Percentiles rank a stretch among this genome's conserved stretches.
These are phyloP conservation scores for Neurospora crassa DNA, from an alignment of 2,329 filamentous ascomycete species.

Conservation along the genomic window DNA sequence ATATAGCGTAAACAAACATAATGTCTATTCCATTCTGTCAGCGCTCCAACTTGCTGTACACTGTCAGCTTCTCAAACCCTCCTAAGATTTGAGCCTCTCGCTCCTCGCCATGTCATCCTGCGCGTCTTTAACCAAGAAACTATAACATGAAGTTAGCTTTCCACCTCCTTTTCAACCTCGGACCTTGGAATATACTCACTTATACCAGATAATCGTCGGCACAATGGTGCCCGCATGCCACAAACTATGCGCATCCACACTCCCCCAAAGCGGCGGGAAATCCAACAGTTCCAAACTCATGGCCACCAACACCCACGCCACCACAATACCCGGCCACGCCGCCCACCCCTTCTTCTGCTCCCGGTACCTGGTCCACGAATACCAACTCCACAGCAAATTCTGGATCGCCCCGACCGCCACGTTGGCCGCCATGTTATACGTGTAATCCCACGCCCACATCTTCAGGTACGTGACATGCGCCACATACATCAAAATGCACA, in stretches of 20 bases:
- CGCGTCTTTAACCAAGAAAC: conserved; percentile 79
- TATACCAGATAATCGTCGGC: conserved; percentile 87
- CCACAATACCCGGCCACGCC: conserved; percentile 80
- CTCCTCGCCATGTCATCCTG: conserved; percentile 66
- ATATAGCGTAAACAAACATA: not conserved
- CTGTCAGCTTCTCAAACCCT: not conserved
- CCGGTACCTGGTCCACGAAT: conserved; percentile 66
- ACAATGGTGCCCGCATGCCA: conserved; percentile 93
- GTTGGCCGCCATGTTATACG: conserved; percentile 96
- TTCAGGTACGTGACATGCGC: conserved; percentile 77
- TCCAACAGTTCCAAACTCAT: conserved; percentile 96
- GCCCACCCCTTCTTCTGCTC: conserved; percentile 69
- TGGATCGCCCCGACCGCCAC: conserved; percentile 70
- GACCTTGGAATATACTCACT: too few relatives aligned
- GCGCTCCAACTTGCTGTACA: not conserved
- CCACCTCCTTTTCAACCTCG: too few relatives aligned
- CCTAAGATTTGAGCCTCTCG: conserved; percentile 56
- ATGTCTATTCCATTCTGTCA: not conserved
- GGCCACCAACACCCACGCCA: conserved; percentile 81
- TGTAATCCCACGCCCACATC: conserved; percentile 85
- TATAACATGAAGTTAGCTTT: conserved; percentile 26
- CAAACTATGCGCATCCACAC: conserved; percentile 85
- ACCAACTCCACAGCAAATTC: conserved; percentile 79
- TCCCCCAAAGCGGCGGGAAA: conserved; percentile 74
- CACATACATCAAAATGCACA: conserved; percentile 63